Base-by-base conservation (phyloP, 2,329 filamentous ascomycete genomes). In the Fusarium floridanum region DNA sequence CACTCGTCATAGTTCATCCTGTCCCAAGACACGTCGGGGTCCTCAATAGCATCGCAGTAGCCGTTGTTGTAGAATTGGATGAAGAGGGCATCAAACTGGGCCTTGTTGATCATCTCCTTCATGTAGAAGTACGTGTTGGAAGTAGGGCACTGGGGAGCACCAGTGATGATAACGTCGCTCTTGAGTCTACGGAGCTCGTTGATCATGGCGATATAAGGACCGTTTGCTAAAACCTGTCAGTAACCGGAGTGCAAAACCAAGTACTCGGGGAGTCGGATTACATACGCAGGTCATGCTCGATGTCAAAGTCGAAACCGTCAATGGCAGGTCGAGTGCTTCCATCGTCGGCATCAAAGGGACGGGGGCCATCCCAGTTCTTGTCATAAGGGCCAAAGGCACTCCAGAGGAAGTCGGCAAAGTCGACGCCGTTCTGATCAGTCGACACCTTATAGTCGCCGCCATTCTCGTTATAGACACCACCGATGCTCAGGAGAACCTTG, bases 11-110 rank as follows among this genome's bases (percentile, higher is more conserved):
- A 88, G 71, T 86, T 87, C 80, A 86, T 85, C 39, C 75, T 73
- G 12, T 80, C 77, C 11, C 79, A 64, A 22, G 73, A 80, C 10
- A 79, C 63, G 14, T 71, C 67, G 69, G 82, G 81, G 59, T 73
- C 68, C 17, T 76, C 39, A 68, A 83, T 75, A 29, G 81, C 78
- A 53, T 84, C 82, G 74, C 85, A 87, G 22, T 59, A 72, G 1
- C 76, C 74, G 77, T 87, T 87, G 81, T 87, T 87, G 81, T 86
- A 88, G 78, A 87, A 88, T 79, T 87, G 86, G 61, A 88, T 78
- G 76, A 85, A 87, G 45, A 86, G 78, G 16, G 83, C 81, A 29
- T 85, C 84, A 70, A 88, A 85, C 53, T 82, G 77, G 48, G 83
- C 80, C 63, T 83, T 76, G 12, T 83, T 79, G 43, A 87, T 83